Evolutionary conservation across 495 filamentous ascomycete species (phyloP), one percentile per base, ranked within the genome.

Genomic region (Beverwykella pulmonaria): DNA sequence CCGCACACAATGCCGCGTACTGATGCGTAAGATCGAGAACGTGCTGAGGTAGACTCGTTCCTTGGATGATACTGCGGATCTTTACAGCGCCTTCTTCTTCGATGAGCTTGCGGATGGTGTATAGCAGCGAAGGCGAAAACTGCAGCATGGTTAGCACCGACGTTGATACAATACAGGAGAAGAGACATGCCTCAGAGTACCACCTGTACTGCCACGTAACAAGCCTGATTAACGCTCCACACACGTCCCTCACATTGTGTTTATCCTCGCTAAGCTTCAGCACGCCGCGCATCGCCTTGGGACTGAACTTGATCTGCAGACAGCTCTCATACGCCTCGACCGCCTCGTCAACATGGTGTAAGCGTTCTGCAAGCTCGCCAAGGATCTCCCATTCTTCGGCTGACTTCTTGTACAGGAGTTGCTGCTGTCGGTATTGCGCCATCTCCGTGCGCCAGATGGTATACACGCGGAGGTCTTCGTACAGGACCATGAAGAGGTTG

Each of bases 371-470:
- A 27, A 98, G 82, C 70, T 92, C 91, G 56, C 95, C 94, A 1
- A 98, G 87, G 61, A 98, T 96, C 78, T 98, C 94, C 94, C 93
- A 98, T 76, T 98, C 94, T 63, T 95, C 92, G 9, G 94, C 87
- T 1, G 89, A 92, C 77, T 98, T 98, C 78, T 91, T 93, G 81
- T 98, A 98, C 50, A 91, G 88, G 72, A 93, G 88, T 41, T 89
- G 86, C 74, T 97, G 92, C 48, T 93, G 90, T 22, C 90, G 87
- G 71, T 88, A 93, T 69, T 96, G 93, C 4, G 92, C 90, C 86
- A 97, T 91, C 77, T 98, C 95, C 1, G 94, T 97, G 41, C 94
- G 88, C 94, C 94, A 98, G 75, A 98, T 98, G 41, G 94, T 98
- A 79, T 98, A 98, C 60, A 98, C 92, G 29, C 94, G 91, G 10